phyloP scores from a whole-genome alignment of 768 basidiomycete species.

The Clitopilus passeckerianus region DNA sequence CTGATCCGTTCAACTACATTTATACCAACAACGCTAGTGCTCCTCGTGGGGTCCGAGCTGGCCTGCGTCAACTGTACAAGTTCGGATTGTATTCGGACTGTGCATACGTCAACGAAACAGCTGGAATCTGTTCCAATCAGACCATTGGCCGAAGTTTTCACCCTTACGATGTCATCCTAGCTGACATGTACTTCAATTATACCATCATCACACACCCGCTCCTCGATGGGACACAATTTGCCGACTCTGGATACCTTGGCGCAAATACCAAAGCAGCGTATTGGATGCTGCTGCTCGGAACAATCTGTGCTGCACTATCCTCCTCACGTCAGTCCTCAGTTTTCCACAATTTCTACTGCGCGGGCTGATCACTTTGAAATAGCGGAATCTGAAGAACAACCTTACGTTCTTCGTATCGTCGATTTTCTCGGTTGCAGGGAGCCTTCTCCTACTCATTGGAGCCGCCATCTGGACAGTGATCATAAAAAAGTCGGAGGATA shows the following conservation, averaged over 20 bases:
- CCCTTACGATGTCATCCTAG: slow-evolving; percentile 59
- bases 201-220: slow-evolving; percentile 48
- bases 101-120: slow-evolving; percentile 55
- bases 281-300: slow-evolving; percentile 70
- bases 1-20: slow-evolving; percentile 56
- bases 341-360: slow-evolving; percentile 2
- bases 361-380: slow-evolving; percentile 9
- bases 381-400: slow-evolving; percentile 68
- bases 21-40: slow-evolving; percentile 64
- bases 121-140: slow-evolving; percentile 61
- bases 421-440: slow-evolving; percentile 53
- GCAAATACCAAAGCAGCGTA: slow-evolving; percentile 65
- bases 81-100: slow-evolving; percentile 84
- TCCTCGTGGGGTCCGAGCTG: slow-evolving; percentile 50
- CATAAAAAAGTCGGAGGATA: slow-evolving; percentile 53
- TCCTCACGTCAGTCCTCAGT: slow-evolving; percentile 50
- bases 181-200: slow-evolving; percentile 68
- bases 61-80: slow-evolving; percentile 66
- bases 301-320: slow-evolving; percentile 61
- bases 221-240: slow-evolving; percentile 40
- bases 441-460: slow-evolving; percentile 60
- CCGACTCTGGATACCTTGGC: slow-evolving; percentile 57
- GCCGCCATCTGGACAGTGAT: slow-evolving; percentile 77
- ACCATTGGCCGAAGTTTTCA: slow-evolving; percentile 54
- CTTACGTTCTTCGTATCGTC: slow-evolving; percentile 67